Evolutionary conservation across 1,139 yeast species (phyloP), one percentile per base, ranked within the genome.

Genomic region (Zygotorulaspora mrakii): DNA sequence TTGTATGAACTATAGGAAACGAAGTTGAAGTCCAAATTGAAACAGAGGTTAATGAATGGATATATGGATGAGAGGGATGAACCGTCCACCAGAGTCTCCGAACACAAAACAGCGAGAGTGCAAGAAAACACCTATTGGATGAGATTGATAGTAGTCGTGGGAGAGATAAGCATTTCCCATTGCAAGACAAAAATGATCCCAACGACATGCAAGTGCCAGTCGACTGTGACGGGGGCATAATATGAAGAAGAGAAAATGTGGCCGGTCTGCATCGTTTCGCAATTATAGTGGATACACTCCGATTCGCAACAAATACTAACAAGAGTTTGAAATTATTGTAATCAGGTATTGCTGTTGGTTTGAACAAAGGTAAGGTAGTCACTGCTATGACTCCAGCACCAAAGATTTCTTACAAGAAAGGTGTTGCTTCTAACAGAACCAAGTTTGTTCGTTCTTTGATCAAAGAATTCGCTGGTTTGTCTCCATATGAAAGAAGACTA

Each of bases 401-500:
- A 73, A 88, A 87, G 77, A 78, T 85, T 67, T 87, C 97, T 57
- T 79, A 85, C 87, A 85, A 94, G 79, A 91, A 91, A 83, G 97
- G 97, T 73, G 84, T 87, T 71, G 73, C 82, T 57, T 86, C 97
- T 68, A 82, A 89, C 82, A 89, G 96, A 83, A 81, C 97, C 65
- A 76, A 76, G 50, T 94, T 94, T 69, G 98, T 94, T 68, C 86
- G 98, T 75, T 78, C 82, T 68, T 77, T 94, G 59, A 94, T 91
- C 74, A 82, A 82, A 70, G 99, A 94, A 78, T 97, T 94, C 67
- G 78, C 96, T 61, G 98, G 98, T 70, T 82, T 89, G 70, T 96
- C 99, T 62, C 98, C 99, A 76, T 94, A 94, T 76, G 98, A 94
- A 79, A 89, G 96, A 81, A 89, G 99, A 79, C 82, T 91, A 72